These are phyloP conservation scores for Lactifluus pinguis DNA, from an alignment of 768 basidiomycete species.

Conservation along the genomic window DNA sequence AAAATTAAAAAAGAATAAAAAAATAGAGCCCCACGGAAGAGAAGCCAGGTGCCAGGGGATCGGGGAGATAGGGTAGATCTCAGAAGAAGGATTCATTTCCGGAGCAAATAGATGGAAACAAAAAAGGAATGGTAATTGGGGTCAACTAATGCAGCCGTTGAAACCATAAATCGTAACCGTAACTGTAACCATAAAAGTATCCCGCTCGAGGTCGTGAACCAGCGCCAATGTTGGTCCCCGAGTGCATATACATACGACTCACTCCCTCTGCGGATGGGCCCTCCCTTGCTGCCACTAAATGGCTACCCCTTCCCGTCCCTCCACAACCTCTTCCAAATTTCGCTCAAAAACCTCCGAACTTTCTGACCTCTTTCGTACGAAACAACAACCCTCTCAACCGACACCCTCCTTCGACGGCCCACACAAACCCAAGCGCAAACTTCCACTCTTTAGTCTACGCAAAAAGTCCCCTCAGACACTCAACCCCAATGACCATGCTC, in stretches of 20 bases:
- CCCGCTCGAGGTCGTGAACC: not conserved
- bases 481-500: not conserved
- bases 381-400: constrained; percentile 4
- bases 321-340: constrained; percentile 8
- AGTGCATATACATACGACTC: constrained; percentile 10
- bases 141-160: constrained; percentile 1
- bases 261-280: not conserved
- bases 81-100: constrained; percentile 9
- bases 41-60: not conserved
- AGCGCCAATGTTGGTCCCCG: not conserved
- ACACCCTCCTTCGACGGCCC: not conserved
- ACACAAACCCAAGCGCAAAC: constrained; percentile 14
- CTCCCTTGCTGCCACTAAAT: not conserved
- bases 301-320: constrained; percentile 11
- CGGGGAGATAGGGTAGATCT: not conserved
- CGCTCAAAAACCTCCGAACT: constrained; percentile 18
- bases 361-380: constrained; percentile 17
- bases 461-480: constrained; percentile 10
- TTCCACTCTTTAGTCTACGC: constrained; percentile 18
- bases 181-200: constrained; percentile 2
- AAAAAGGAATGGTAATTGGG: not conserved
- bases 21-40: not conserved
- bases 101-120: not conserved
- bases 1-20: not conserved
- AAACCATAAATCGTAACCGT: not conserved